phyloP scores from a whole-genome alignment of 2,329 filamentous ascomycete species.

The Penicillium sp. region DNA sequence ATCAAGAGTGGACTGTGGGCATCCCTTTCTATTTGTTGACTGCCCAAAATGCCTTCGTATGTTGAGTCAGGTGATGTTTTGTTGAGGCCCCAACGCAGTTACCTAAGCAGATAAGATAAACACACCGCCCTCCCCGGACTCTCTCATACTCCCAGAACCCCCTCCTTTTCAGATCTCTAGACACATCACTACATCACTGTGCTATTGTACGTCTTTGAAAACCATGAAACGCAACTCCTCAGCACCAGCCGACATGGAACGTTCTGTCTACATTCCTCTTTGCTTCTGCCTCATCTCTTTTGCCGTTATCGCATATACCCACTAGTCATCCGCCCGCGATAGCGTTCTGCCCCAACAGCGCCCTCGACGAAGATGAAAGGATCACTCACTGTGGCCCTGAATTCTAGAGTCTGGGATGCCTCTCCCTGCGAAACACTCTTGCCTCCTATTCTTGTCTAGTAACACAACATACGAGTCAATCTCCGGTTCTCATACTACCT shows the following conservation, averaged over 20 bases:
- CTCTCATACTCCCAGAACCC: constrained; percentile 1
- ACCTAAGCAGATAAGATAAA: constrained; percentile 7
- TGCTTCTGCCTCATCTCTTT: constrained; percentile 41
- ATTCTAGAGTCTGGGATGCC: neutral
- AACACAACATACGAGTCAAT: neutral
- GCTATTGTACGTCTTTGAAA: neutral
- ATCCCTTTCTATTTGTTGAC: neutral
- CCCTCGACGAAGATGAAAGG: neutral
- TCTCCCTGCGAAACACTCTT: neutral
- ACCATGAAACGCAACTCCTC: constrained; percentile 19
- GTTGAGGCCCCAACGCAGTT: constrained; percentile 15
- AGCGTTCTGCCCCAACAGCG: constrained; percentile 1
- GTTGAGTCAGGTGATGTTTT: constrained; percentile 13
- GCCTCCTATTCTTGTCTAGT: neutral
- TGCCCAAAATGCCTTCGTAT: neutral
- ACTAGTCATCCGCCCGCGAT: constrained; percentile 20
- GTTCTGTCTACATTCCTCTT: constrained; percentile 37
- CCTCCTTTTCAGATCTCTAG: neutral
- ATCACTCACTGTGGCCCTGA: neutral
- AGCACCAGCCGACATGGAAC: constrained; percentile 30
- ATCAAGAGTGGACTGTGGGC: neutral
- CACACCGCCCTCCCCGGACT: constrained; percentile 4
- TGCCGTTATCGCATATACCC: constrained; percentile 38
- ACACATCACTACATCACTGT: neutral
- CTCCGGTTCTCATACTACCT: neutral